Evolutionary conservation across 2,329 filamentous ascomycete genomes (phyloP).

Genomic region (Penicillium sp.): DNA sequence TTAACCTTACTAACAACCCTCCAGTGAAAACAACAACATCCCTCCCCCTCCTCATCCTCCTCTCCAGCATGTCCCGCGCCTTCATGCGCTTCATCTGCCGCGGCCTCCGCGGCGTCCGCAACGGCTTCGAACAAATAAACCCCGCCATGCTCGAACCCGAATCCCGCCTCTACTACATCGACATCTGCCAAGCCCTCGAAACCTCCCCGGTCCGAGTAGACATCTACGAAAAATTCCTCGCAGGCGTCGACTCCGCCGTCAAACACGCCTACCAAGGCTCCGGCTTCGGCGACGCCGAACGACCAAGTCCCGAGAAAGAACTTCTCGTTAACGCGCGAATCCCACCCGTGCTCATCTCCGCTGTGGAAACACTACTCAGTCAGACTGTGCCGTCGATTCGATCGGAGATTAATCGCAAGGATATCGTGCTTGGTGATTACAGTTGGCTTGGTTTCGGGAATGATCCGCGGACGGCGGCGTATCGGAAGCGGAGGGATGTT

Average conservation of each 20-base stretch:
- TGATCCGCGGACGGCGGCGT: conserved; percentile 63
- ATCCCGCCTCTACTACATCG: conserved; percentile 53
- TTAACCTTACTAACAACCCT: conserved; percentile 12
- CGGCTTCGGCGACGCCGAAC: conserved; percentile 52
- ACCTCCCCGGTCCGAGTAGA: conserved; percentile 63
- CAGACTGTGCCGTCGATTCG: conserved; percentile 63
- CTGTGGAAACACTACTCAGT: conserved; percentile 56
- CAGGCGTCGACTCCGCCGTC: conserved; percentile 71
- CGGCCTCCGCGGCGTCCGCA: conserved; percentile 64
- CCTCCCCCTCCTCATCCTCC: conserved; percentile 61
- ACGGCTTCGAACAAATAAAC: conserved; percentile 45
- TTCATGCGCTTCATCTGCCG: conserved; percentile 74
- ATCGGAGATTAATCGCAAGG: conserved; percentile 66
- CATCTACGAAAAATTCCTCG: conserved; percentile 69
- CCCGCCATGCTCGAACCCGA: conserved; percentile 49
- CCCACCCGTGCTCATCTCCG: conserved; percentile 57
- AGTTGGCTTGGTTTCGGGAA: conserved; percentile 70
- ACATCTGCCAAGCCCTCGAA: conserved; percentile 60
- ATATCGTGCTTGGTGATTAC: conserved; percentile 76
- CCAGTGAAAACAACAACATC: conserved; percentile 47
- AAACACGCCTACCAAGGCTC: conserved; percentile 60
- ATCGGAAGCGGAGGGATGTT: conserved; percentile 65
- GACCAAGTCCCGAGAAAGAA: conserved; percentile 58
- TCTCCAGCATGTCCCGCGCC: conserved; percentile 75
- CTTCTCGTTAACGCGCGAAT: conserved; percentile 60